Conservation (phyloP, 495 filamentous ascomycete species). For the Jackrogersella multiformis region DNA sequence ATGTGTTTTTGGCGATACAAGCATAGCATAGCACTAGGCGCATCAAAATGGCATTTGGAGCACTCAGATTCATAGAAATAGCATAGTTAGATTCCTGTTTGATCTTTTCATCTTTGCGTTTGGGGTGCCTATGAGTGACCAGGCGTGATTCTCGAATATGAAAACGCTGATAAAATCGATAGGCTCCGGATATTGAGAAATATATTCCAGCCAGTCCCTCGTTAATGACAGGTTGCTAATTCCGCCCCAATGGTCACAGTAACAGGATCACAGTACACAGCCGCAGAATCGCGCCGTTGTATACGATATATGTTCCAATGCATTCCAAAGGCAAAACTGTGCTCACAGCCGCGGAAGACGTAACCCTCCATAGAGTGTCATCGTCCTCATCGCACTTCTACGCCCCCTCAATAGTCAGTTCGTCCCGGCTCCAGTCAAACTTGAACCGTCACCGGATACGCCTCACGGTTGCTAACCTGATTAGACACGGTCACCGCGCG, state of each 20-base stretch:
- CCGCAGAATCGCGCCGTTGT: background rate
- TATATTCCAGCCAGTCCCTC: no score
- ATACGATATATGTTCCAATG: background rate
- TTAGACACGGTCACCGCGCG: conserved; percentile 16
- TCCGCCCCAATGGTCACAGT: background rate
- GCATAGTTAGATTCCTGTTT: conserved; percentile 2
- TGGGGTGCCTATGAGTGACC: no score
- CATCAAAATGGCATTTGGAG: conserved; percentile 20
- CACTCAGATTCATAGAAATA: conserved; percentile 26
- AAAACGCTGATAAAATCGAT: no score
- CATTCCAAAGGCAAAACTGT: conserved; percentile 19
- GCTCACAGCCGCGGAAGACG: conserved; percentile 2
- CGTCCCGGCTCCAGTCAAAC: conserved; percentile 14
- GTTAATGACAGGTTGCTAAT: background rate
- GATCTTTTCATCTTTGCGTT: background rate
- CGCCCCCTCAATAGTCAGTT: conserved; percentile 14
- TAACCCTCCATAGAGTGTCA: background rate
- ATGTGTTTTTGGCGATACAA: conserved; percentile 4
- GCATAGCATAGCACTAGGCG: conserved; percentile 17
- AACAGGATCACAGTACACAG: conserved; percentile 7
- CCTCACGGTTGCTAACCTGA: conserved; percentile 19
- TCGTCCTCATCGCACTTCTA: conserved; percentile 20
- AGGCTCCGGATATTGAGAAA: no score
- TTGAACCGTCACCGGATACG: conserved; percentile 26
- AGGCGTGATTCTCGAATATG: no score